Evolutionary conservation across 768 basidiomycete genomes (phyloP), one percentile per base, ranked within the genome.

Genomic region (Podaxis mareebaensis): DNA sequence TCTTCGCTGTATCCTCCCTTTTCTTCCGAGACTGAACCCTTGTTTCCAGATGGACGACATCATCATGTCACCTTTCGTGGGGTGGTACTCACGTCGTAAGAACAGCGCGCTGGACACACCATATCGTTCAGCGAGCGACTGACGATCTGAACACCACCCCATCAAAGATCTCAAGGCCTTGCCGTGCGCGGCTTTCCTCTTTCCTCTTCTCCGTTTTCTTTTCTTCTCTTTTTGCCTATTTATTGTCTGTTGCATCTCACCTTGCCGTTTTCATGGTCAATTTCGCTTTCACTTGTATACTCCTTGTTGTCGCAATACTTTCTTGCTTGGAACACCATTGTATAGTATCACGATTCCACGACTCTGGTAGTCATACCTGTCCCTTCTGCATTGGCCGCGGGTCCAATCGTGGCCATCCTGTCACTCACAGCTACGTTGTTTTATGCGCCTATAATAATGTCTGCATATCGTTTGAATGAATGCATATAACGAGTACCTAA

Each of bases 91-190:
- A 13, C 54, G n/a, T 12, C 33, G 28, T 46, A 17, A 28, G 51
- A 33, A 33, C 33, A 10, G 15, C 30, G 28, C 5, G 12, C 51
- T 28, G 22, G 11, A 7, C 5, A 13, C 28, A 4, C 48, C 48
- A 4, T 13, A 20, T 17, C 8, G 36, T 13, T 44, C 26, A 33
- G 38, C 28, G 52, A 28, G n/a, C 28, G 28, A 22, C 52, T n/a
- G 26, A 38, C 49, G 39, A 12, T 52, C 46, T 13, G 46, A 51
- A 28, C 36, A 39, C 26, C n/a, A n/a, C 51, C 48, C 17, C 33
- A 12, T 62, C 51, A 54, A 63, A 63, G 61, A 42, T 57, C 26
- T 49, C 55, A 48, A 51, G 24, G 26, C n/a, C 17, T 46, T 57
- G 61, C 55, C 53, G 53, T 7, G 10, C 28, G 51, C 44, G 33